Evolutionary conservation across 2,329 filamentous ascomycete species (phyloP).

Genomic region (Aspergillus tubingensis): DNA sequence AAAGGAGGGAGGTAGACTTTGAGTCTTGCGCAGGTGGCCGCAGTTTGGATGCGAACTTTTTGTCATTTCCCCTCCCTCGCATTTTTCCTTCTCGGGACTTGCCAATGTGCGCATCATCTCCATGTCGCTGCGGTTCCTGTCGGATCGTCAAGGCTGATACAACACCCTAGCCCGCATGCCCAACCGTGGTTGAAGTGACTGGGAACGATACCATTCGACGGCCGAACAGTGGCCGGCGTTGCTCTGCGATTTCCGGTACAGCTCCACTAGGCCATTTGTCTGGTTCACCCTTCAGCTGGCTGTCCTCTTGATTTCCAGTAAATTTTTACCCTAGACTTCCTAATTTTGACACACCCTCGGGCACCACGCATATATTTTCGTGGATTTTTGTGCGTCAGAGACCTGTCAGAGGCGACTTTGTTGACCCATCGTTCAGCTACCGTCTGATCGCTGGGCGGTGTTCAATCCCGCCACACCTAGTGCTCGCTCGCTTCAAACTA

Average conservation of each 20-base stretch:
- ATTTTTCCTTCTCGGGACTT: constrained; percentile 12
- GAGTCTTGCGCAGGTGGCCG: constrained; percentile 28
- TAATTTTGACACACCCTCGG: constrained; percentile 7
- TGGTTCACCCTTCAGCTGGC: constrained; percentile 21
- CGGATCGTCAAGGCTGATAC: constrained; percentile 34
- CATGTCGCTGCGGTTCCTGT: constrained; percentile 30
- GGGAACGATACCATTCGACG: constrained; percentile 25
- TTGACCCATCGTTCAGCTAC: constrained; percentile 31
- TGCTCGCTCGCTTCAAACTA: constrained; percentile 6
- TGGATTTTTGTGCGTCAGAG: constrained; percentile 22
- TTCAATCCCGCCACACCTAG: constrained; percentile 24
- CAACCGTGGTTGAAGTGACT: constrained; percentile 35
- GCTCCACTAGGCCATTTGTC: constrained; percentile 25
- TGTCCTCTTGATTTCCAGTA: constrained; percentile 18
- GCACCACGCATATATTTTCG: constrained; percentile 2
- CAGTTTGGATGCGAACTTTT: constrained; percentile 22
- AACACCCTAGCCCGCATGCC: constrained; percentile 25
- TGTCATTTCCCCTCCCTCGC: constrained; percentile 10
- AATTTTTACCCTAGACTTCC: constrained; percentile 11
- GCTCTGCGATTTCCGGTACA: constrained; percentile 22
- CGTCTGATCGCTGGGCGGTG: constrained; percentile 24
- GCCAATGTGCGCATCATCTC: constrained; percentile 38
- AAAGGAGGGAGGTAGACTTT: constrained; percentile 25
- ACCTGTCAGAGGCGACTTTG: constrained; percentile 22
- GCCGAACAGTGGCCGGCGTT: constrained; percentile 24